Base-by-base conservation (phyloP, 768 basidiomycete species). In the Auriscalpium vulgare region DNA sequence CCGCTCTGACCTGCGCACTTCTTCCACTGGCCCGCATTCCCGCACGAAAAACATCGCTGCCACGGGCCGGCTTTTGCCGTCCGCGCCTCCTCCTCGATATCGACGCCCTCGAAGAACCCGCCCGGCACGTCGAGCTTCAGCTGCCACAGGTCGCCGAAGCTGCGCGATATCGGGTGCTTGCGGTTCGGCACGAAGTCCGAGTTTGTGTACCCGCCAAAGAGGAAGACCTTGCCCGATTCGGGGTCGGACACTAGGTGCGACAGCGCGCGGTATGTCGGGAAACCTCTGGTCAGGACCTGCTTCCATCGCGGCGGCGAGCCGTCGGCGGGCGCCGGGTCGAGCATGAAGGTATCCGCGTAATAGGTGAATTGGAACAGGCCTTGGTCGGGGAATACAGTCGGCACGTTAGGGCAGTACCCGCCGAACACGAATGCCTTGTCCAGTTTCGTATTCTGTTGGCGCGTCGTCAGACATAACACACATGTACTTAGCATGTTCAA, bases 131-230 rank as follows among this genome's bases (percentile, higher is more conserved):
- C 73, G 35, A 75, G 48, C 45, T 65, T 57, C 17, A 77, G 60
- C 58, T 74, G 68, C 73, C 74, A 75, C 14, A 77, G 38, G 59
- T 75, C 74, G 4, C 68, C 65, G 54, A 72, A 74, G 5, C 62
- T 64, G 7, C 67, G 62, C 17, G 72, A 63, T 35, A 68, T 40
- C 13, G 51, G 58, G 36, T 64, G 61, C 37, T 66, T 66, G 1
- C 68, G 63, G 9, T 64, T 63, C 2, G 69, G 71, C 10, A 75
- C 70, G 57, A 64, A 74, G 47, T 72, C 65, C 17, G 65, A 66
- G 62, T 74, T 76, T 36, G 71, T 71, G 63, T 74, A 75, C 2
- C 74, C 74, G 19, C 74, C 71, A 45, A 71, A 75, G 14, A 74
- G 63, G 61, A 68, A 75, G 6, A 63, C 68, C 51, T 67, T 68